Base-by-base conservation (phyloP, 495 filamentous ascomycete genomes). In the Aspergillus carlsbadensis region DNA sequence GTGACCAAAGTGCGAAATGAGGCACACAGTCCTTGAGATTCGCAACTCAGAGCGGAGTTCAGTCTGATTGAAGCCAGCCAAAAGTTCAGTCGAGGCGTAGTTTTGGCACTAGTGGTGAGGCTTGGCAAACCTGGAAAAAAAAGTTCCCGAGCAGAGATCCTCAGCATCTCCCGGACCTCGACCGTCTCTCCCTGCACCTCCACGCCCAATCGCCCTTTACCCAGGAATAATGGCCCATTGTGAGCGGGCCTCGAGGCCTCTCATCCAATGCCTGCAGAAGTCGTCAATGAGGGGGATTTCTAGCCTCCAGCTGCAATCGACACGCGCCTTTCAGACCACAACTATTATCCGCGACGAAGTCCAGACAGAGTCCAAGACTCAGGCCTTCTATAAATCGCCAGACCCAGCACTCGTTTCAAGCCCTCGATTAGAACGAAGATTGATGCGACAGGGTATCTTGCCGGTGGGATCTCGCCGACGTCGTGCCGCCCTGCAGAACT, bases 401-500 rank as follows among this genome's bases (percentile, higher is more conserved):
- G 78, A 83, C 62, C 81, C 81, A n/a, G 59, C 65, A n/a, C 69
- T 76, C 34, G 80, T 81, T 3, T 62, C 75, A 52, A 82, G 71
- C 39, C 78, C 68, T 37, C 86, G 77, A 55, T 70, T 82, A 53
- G 87, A 90, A 65, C 77, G 80, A 52, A 72, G 78, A 54, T 73
- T 91, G 55, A 67, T 86, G 63, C 78, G 75, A 57, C 66, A 74
- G 54, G 82, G 86, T 48, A 77, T 84, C 8, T 66, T 79, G 2
- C 86, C 86, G 36, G 76, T 93, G 63, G 91, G 90, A 43, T 95
- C 91, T 45, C 84, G 89, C 60, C 85, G 92, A 78, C 88, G 92
- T 51, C 84, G 92, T 65, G 90, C 86, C 5, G 88, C 88, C 5
- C 69, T 95, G 58, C 84, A 84, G 57, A 77, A 78, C 17, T 83